Conservation (phyloP, 2,329 filamentous ascomycete species). For the Knufia petricola region DNA sequence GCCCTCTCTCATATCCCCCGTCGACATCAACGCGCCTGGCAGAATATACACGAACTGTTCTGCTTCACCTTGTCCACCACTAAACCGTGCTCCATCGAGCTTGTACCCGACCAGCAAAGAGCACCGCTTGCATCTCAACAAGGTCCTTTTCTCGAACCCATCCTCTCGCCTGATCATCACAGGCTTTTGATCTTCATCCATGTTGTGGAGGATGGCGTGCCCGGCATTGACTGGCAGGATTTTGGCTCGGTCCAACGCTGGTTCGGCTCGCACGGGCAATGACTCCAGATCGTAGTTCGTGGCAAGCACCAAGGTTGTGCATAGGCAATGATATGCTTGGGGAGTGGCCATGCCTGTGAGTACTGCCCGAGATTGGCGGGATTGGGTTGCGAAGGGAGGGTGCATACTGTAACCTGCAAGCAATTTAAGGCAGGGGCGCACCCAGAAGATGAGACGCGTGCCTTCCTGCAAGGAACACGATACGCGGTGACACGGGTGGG, state of each 20-base stretch:
- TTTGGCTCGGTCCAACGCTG: conserved; percentile 44
- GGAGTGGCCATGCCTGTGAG: conserved; percentile 10
- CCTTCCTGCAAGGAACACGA: conserved; percentile 6
- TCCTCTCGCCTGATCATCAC: conserved; percentile 48
- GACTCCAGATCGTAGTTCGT: conserved; percentile 44
- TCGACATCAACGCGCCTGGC: conserved; percentile 49
- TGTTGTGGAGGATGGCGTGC: conserved; percentile 37
- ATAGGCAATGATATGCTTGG: conserved; percentile 52
- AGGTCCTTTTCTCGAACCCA: conserved; percentile 57
- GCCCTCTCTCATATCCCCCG: conserved; percentile 44
- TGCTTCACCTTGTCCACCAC: conserved; percentile 2
- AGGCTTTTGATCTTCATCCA: conserved; percentile 39
- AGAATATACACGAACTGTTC: conserved; percentile 46
- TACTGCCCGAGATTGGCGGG: too few relatives aligned
- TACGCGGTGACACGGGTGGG: not conserved
- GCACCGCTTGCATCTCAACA: conserved; percentile 53
- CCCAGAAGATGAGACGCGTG: not conserved
- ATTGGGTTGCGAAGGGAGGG: too few relatives aligned
- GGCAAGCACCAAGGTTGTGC: conserved; percentile 54
- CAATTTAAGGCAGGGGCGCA: not conserved
- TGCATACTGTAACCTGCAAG: conserved; percentile 11
- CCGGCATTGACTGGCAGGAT: conserved; percentile 45
- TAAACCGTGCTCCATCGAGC: conserved; percentile 45
- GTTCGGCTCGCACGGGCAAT: conserved; percentile 43
- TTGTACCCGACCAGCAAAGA: conserved; percentile 53